Percentiles rank a stretch among this genome's conserved stretches.
These are phyloP conservation scores for Diplotaxis tenuifolia DNA, from an alignment of 345 rosid genomes.

Conservation along the genomic window DNA sequence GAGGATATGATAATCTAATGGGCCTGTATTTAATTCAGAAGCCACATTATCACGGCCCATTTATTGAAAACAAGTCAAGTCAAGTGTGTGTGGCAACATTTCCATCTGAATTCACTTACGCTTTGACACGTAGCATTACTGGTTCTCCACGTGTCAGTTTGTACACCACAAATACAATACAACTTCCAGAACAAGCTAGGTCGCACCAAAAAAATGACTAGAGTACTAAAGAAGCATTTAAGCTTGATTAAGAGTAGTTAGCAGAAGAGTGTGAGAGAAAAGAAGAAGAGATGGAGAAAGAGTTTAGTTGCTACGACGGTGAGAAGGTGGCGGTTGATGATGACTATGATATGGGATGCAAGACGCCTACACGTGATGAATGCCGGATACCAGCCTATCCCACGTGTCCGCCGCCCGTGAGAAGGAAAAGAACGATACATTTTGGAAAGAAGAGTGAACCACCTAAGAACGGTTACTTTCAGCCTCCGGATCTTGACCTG, in stretches of 20 bases:
- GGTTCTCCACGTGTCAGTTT: conserved; percentile 16
- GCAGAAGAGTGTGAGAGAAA: not conserved
- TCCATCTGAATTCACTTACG: conserved; percentile 10
- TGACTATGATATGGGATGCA: conserved; percentile 42
- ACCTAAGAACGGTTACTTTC: conserved; percentile 62
- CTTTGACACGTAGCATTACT: conserved; percentile 27
- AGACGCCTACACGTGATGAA: conserved; percentile 52
- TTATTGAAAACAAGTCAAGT: not conserved
- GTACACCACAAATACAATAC: conserved; percentile 20
- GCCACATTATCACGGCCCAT: conserved; percentile 8
- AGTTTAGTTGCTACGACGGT: not conserved
- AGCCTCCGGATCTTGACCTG: conserved; percentile 68
- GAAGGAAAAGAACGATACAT: conserved; percentile 42
- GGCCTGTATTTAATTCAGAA: not conserved
- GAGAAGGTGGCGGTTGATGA: conserved; percentile 9
- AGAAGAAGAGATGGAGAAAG: conserved; percentile 13
- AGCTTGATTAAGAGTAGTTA: not conserved
- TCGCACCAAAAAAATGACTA: conserved; percentile 5
- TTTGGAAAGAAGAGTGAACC: conserved; percentile 29
- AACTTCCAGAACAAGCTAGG: conserved; percentile 42
- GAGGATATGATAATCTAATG: not conserved
- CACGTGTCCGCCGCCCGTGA: conserved; percentile 62
- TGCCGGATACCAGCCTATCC: conserved; percentile 39
- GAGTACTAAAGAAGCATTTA: conserved; percentile 18
- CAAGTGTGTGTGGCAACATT: conserved; percentile 19